These are phyloP conservation scores for Sporothrix mexicana DNA, from an alignment of 2,329 filamentous ascomycete genomes.

Conservation along the genomic window DNA sequence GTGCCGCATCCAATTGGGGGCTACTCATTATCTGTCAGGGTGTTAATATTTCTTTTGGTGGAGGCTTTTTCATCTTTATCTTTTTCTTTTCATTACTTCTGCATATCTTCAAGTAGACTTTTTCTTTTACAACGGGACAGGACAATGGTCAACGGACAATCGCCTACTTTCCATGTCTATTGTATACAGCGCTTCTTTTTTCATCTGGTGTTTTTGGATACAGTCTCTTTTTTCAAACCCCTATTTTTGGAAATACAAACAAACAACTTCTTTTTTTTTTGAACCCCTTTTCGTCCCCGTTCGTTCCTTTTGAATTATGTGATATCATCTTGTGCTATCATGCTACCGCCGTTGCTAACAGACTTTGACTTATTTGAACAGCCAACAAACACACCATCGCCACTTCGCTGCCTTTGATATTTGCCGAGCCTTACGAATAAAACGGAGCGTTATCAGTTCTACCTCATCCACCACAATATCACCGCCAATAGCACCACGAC, in stretches of 20 bases:
- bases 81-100: not conserved
- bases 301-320: not conserved
- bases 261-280: constrained; percentile 7
- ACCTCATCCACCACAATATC: not conserved
- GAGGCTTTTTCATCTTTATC: not conserved
- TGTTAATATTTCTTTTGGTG: constrained; percentile 20
- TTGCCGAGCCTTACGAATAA: not conserved
- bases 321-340: not conserved
- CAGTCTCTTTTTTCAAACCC: not conserved
- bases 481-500: not conserved
- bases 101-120: constrained; percentile 13
- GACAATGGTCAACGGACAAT: not conserved
- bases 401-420: not conserved
- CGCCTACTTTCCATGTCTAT: not conserved
- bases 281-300: not conserved
- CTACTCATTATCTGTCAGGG: not conserved
- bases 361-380: not conserved
- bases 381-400: not conserved
- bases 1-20: constrained; percentile 9
- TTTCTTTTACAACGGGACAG: not conserved
- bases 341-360: not conserved
- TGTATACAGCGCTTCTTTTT: not conserved
- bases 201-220: constrained; percentile 1
- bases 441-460: not conserved
- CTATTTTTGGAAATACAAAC: constrained; percentile 6